Conservation (phyloP, 352 stramenopile genomes). For the Pythium utonaiense region DNA sequence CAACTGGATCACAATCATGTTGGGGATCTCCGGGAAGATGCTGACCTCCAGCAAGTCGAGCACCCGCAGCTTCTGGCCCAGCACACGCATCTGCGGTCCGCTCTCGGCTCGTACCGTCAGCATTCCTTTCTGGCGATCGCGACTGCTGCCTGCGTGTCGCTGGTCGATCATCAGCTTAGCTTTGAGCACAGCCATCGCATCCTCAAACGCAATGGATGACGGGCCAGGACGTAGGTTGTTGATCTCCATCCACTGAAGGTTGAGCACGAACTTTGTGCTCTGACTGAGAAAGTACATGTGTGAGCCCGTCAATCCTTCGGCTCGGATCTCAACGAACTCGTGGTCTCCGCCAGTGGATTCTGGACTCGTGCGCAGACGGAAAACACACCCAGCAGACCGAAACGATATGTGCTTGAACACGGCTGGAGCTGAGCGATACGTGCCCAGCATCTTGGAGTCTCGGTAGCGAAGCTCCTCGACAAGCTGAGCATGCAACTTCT, state of each 20-base stretch:
- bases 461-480: conserved; percentile 64
- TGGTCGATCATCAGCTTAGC: conserved; percentile 65
- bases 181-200: conserved; percentile 67
- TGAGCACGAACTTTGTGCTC: conserved; percentile 70
- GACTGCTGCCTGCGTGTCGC: conserved; percentile 35
- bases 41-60: conserved; percentile 77
- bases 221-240: conserved; percentile 72
- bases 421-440: conserved; percentile 28
- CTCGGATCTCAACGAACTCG: conserved; percentile 73
- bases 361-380: conserved; percentile 52
- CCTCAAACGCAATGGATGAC: conserved; percentile 72
- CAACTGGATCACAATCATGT: conserved; percentile 84
- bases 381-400: conserved; percentile 49
- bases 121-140: conserved; percentile 59
- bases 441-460: conserved; percentile 48
- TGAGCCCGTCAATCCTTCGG: conserved; percentile 51
- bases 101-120: conserved; percentile 72
- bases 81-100: conserved; percentile 54
- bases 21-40: conserved; percentile 77
- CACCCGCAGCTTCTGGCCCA: conserved; percentile 66
- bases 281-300: conserved; percentile 73
- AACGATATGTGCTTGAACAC: conserved; percentile 72
- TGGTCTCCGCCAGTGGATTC: conserved; percentile 54
- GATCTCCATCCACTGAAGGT: conserved; percentile 80
- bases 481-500: conserved; percentile 58